phyloP scores from a whole-genome alignment of 306 rosid genomes.

The Datisca glomerata region DNA sequence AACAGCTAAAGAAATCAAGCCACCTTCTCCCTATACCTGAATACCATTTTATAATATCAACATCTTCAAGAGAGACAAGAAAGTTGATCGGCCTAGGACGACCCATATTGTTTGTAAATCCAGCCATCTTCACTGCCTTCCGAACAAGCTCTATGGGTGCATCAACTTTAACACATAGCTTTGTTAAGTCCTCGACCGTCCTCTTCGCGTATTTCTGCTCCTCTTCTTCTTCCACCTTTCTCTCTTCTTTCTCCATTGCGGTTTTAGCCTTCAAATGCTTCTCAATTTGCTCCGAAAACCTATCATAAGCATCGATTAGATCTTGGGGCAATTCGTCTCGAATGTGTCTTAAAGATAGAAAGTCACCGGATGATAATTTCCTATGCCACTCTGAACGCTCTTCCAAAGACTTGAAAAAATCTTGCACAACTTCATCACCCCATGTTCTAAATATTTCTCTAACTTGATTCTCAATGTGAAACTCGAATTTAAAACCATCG shows the following conservation, averaged over 20 bases:
- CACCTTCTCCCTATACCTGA: conserved; percentile 80
- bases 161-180: conserved; percentile 66
- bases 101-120: conserved; percentile 85
- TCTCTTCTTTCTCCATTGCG: conserved; percentile 51
- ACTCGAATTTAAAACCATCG: conserved; percentile 42
- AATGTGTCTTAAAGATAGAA: conserved; percentile 63
- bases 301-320: conserved; percentile 66
- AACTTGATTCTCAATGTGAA: conserved; percentile 56
- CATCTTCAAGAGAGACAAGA: conserved; percentile 63
- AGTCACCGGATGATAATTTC: conserved; percentile 48
- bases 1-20: conserved; percentile 80
- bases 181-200: conserved; percentile 72
- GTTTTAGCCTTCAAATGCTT: conserved; percentile 54
- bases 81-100: conserved; percentile 65
- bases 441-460: conserved; percentile 45
- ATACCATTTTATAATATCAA: conserved; percentile 78
- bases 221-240: conserved; percentile 45
- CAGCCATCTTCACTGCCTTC: conserved; percentile 61
- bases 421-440: conserved; percentile 60
- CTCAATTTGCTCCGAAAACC: conserved; percentile 68
- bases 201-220: conserved; percentile 50
- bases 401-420: conserved; percentile 45
- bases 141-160: conserved; percentile 62
- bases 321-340: conserved; percentile 63
- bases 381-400: conserved; percentile 71